Evolutionary conservation across 108 stramenopile species (phyloP), one percentile per base, ranked within the genome.

Genomic region (Skeletonema grethae): DNA sequence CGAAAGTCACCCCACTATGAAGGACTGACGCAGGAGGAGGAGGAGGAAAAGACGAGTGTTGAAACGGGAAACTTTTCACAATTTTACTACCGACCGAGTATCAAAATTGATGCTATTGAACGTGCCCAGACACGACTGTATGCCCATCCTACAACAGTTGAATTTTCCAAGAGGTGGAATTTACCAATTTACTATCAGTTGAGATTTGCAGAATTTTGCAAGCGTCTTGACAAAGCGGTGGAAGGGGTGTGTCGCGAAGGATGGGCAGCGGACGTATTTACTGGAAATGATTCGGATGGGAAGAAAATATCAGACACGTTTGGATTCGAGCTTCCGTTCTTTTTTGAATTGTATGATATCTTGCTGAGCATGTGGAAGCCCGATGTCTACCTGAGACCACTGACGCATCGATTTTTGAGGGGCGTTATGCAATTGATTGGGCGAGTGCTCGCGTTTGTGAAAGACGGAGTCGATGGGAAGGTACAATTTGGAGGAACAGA

Each of bases 161-260:
- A 95, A 31, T 95, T 90, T 80, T 86, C 86, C 25, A 92, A 90
- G 61, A 81, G 80, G 36, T 95, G 94, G 94, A 95, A 91, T 43
- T 72, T 95, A 20, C 92, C 94, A 30, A 95, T 95, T 60, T 95
- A 95, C 73, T 95, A 95, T 67, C 94, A 95, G 55, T 73, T 95
- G 25, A 85, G 94, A 67, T 93, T 93, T 55, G 90, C 90, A 25
- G 94, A 95, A 55, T 88, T 84, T 68, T 91, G 89, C 63, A 84
- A 65, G 57, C 87, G 94, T 36, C 72, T 95, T 30, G 91, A 95
- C 53, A 80, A 70, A 16, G 92, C 94, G 1, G 65, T 95, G 13
- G 86, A 86, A 59, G 32, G 61, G 7, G 89, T 89, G 1, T 67
- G 61, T 61, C 57, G 57, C 13, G 88, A 87, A 15, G 94, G 94